A percentile compares a stretch with the other conserved stretches of the same genome.
Conservation (phyloP, 495 filamentous ascomycete species). For the Annulohypoxylon bovei region DNA sequence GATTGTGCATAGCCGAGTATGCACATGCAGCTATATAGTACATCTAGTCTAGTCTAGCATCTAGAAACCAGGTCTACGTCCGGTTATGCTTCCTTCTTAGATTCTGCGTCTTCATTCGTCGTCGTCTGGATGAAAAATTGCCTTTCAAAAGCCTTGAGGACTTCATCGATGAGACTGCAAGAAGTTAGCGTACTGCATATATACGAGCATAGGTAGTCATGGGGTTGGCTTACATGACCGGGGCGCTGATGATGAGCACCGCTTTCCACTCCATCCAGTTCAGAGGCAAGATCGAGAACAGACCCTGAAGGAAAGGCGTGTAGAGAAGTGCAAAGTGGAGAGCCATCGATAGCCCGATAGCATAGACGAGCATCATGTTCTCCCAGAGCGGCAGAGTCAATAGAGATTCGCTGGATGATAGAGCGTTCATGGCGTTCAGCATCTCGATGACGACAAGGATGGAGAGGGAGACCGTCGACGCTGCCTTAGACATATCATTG, state of each 20-base stretch:
- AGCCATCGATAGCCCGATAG: constrained; percentile 92
- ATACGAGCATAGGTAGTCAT: not conserved
- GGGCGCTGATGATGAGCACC: constrained; percentile 86
- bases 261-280: constrained; percentile 93
- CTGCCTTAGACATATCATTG: constrained; percentile 88
- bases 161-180: constrained; percentile 84
- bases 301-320: constrained; percentile 83
- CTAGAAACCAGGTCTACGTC: constrained; percentile 29
- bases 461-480: constrained; percentile 92
- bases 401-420: constrained; percentile 94
- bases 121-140: constrained; percentile 60
- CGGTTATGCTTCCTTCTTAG: constrained; percentile 55
- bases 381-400: constrained; percentile 93
- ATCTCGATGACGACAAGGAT: constrained; percentile 98
- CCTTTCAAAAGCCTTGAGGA: constrained; percentile 84
- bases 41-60: constrained; percentile 43
- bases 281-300: constrained; percentile 93
- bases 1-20: not conserved
- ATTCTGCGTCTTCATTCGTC: constrained; percentile 39
- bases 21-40: constrained; percentile 20
- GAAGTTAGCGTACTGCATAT: constrained; percentile 51
- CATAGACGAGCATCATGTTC: constrained; percentile 97
- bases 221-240: constrained; percentile 82
- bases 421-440: constrained; percentile 99
- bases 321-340: constrained; percentile 96